Evolutionary conservation across 73 alveolate genomes (phyloP).

Genomic region (Paramecium biaurelia): DNA sequence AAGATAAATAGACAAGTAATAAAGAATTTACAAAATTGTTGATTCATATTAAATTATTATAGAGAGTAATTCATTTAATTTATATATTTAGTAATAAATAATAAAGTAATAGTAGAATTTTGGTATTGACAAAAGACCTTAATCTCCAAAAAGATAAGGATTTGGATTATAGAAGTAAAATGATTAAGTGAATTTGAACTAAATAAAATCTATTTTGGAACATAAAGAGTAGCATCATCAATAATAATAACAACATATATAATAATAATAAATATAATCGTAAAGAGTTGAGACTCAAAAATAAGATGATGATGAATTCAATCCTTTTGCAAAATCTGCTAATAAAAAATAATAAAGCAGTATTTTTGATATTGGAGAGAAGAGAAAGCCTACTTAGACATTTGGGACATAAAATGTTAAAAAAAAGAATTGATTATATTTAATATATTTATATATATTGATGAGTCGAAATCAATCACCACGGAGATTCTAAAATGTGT

Average conservation of each 20-base stretch:
- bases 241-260: neutral
- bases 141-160: neutral
- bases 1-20: neutral
- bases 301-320: neutral
- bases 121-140: neutral
- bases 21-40: neutral
- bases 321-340: neutral
- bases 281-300: neutral
- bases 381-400: neutral
- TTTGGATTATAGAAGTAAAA: neutral
- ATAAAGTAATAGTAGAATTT: neutral
- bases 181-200: neutral
- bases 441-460: neutral
- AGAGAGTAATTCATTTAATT: neutral
- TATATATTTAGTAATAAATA: neutral
- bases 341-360: neutral
- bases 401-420: neutral
- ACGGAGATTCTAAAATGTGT: neutral
- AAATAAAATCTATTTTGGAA: neutral
- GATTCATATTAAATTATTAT: neutral
- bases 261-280: neutral
- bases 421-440: neutral
- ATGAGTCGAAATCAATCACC: conserved; percentile 24
- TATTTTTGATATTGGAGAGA: neutral
- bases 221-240: neutral